Evolutionary conservation across 2,329 filamentous ascomycete genomes (phyloP), one percentile per base, ranked within the genome.

Genomic region (Cercospora brassicicola): DNA sequence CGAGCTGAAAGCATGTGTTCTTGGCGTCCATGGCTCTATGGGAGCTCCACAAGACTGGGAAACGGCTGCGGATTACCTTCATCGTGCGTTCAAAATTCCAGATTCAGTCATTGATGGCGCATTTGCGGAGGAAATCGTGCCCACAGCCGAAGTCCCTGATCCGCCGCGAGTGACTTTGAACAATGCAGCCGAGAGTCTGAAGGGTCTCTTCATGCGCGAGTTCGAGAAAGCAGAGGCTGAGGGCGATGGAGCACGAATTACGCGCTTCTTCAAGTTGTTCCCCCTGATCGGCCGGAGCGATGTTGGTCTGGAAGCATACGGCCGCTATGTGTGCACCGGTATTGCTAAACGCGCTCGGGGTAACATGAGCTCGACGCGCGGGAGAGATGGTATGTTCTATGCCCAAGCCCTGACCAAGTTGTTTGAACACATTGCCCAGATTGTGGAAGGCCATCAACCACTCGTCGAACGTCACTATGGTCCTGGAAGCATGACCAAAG

Each of bases 21-120:
- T 97, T 68, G 95, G 95, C 53, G 94, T 98, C 10, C 90, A 94
- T 28, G 95, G 94, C 18, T 96, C 92, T 68, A 99, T 99, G 95
- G 95, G 94, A 36, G 94, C 94, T 4, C 93, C 95, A 51, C 95
- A 99, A 80, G 95, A 99, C 82, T 99, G 95, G 95, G 95, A 99
- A 80, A 95, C 93, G 2, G 95, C 95, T 3, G 95, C 95, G 1
- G 91, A 87, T 57, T 98, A 98, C 79, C 86, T 99, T 67, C 88
- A 91, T 71, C 88, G 94, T 55, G 94, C 95, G 6, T 89, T 89
- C 68, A 89, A 91, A 73, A 89, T 99, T 11, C 94, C 94, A 0
- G 86, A 89, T 61, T 85, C 90, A 1, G 94, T 99, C 61, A 85
- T 94, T 61, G 87, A 91, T 72, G 93, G 95, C 28, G 87, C 89